These are phyloP conservation scores for Metschnikowia lochheadii DNA, from an alignment of 805 yeast genomes.

Conservation along the genomic window DNA sequence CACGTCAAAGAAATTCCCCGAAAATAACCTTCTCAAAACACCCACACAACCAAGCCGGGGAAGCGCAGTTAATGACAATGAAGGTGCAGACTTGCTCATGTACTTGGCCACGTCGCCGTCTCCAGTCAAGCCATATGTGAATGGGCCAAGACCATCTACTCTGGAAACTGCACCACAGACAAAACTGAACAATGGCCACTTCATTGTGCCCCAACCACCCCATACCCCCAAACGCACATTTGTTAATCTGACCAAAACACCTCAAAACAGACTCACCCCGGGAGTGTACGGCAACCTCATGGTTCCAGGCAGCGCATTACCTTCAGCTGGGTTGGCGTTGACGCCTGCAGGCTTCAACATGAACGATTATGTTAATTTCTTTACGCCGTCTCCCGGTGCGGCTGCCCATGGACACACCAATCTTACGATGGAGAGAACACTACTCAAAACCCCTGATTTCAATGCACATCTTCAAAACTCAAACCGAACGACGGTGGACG, in stretches of 20 bases:
- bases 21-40: slow-evolving; percentile 23
- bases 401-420: slow-evolving; percentile 32
- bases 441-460: slow-evolving; percentile 41
- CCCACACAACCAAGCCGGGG: slow-evolving; percentile 33
- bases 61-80: slow-evolving; percentile 38
- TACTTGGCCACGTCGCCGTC: slow-evolving; percentile 83
- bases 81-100: slow-evolving; percentile 80
- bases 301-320: slow-evolving; percentile 27
- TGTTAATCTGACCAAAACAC: slow-evolving; percentile 27
- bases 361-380: slow-evolving; percentile 76
- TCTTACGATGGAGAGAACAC: slow-evolving; percentile 10
- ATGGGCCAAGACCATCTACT: slow-evolving; percentile 27
- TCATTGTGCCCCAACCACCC: slow-evolving; percentile 41
- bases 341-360: slow-evolving; percentile 72
- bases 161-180: not conserved
- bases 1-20: slow-evolving; percentile 16
- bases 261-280: slow-evolving; percentile 41
- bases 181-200: slow-evolving; percentile 13
- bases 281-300: slow-evolving; percentile 27
- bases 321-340: slow-evolving; percentile 41
- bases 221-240: slow-evolving; percentile 40
- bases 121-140: slow-evolving; percentile 43
- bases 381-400: slow-evolving; percentile 69
- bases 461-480: slow-evolving; percentile 24
- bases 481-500: slow-evolving; percentile 28